Conservation (phyloP, 768 basidiomycete species). For the Lyophyllum shimeji region DNA sequence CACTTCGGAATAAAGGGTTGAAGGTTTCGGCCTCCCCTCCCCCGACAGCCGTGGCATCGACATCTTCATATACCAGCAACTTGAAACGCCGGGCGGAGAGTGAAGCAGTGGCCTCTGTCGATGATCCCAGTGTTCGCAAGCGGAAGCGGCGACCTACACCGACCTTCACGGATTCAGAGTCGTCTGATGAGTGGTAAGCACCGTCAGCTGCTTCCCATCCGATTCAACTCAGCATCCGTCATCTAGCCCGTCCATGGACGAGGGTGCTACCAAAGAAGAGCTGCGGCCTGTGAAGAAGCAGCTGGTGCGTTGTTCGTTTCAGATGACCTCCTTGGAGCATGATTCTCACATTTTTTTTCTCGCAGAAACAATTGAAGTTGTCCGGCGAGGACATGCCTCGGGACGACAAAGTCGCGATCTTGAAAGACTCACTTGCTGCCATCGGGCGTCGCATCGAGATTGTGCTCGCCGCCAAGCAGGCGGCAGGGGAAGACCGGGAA, state of each 20-base stretch:
- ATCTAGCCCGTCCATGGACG: conserved; percentile 91
- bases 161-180: conserved; percentile 93
- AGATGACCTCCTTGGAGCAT: not conserved
- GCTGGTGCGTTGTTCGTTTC: conserved; percentile 50
- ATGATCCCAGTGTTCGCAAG: conserved; percentile 67
- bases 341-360: conserved; percentile 10
- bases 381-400: conserved; percentile 92
- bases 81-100: conserved; percentile 82
- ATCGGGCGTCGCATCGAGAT: conserved; percentile 91
- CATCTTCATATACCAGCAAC: conserved; percentile 59
- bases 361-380: conserved; percentile 90
- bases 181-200: conserved; percentile 86
- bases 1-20: conserved; percentile 67
- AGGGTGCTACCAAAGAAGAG: conserved; percentile 89
- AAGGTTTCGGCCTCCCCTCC: conserved; percentile 77
- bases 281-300: conserved; percentile 96
- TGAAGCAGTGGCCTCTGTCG: conserved; percentile 79
- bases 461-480: conserved; percentile 74
- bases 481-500: conserved; percentile 78
- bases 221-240: conserved; percentile 7
- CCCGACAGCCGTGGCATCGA: conserved; percentile 67
- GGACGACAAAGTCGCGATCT: conserved; percentile 93
- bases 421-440: conserved; percentile 93
- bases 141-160: conserved; percentile 94
- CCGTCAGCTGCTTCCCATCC: not conserved